phyloP scores from a whole-genome alignment of 2,329 filamentous ascomycete species.

The Xylaria sp. region DNA sequence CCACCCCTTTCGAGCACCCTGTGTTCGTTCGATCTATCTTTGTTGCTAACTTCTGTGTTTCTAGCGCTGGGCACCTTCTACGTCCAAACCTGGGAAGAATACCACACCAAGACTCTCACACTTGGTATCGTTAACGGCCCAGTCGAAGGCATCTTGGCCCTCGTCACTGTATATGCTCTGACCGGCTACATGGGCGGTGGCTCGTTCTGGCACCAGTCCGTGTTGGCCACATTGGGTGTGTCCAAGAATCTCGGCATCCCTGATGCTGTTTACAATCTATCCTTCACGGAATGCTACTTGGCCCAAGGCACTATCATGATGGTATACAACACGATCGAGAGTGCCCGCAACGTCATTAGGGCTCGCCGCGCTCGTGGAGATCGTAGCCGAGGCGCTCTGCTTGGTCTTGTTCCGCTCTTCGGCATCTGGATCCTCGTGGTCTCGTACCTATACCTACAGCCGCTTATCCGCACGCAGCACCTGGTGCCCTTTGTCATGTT shows the following conservation, averaged over 20 bases:
- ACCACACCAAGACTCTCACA: slow-evolving; percentile 95
- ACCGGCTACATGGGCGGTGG: slow-evolving; percentile 89
- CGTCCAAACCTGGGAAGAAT: slow-evolving; percentile 99
- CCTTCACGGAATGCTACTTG: slow-evolving; percentile 94
- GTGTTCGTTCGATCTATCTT: background rate
- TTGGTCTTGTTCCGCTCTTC: slow-evolving; percentile 86
- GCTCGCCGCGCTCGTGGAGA: slow-evolving; percentile 80
- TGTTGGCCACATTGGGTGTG: slow-evolving; percentile 78
- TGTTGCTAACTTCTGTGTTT: slow-evolving; percentile 33
- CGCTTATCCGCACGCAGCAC: slow-evolving; percentile 82
- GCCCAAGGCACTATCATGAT: slow-evolving; percentile 85
- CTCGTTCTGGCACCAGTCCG: slow-evolving; percentile 91
- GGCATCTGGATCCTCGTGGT: slow-evolving; percentile 80
- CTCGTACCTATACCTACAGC: slow-evolving; percentile 85
- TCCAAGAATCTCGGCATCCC: slow-evolving; percentile 73
- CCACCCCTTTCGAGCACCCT: background rate
- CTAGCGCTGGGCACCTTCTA: slow-evolving; percentile 93
- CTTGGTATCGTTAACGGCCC: slow-evolving; percentile 93
- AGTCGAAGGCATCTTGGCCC: slow-evolving; percentile 90
- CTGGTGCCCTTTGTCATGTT: slow-evolving; percentile 91
- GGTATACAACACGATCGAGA: slow-evolving; percentile 84
- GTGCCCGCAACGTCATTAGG: slow-evolving; percentile 84
- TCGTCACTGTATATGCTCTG: slow-evolving; percentile 82
- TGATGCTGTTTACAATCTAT: slow-evolving; percentile 76
- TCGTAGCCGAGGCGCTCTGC: slow-evolving; percentile 76